phyloP scores from a whole-genome alignment of 768 basidiomycete species.

The Grammothele lineata region DNA sequence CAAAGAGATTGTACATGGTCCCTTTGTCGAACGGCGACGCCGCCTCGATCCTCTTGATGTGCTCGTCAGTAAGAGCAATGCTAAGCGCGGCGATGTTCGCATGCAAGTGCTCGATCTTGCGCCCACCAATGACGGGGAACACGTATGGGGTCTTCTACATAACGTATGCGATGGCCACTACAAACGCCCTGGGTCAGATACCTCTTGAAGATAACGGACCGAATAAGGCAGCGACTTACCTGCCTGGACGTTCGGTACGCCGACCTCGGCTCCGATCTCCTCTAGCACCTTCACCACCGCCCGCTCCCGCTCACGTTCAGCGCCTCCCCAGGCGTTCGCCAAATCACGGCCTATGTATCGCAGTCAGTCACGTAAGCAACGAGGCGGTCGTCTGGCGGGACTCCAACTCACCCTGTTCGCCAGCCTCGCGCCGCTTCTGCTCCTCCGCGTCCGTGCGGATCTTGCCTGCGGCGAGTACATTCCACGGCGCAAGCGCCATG shows the following conservation, averaged over 20 bases:
- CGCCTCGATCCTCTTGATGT: slow-evolving; percentile 20
- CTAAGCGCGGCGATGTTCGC: slow-evolving; percentile 19
- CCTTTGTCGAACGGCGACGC: slow-evolving; percentile 20
- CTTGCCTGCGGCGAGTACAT: slow-evolving; percentile 33
- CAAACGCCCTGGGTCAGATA: no score
- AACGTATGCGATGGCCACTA: slow-evolving; percentile 26
- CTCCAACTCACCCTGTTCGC: slow-evolving; percentile 21
- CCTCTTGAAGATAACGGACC: slow-evolving; percentile 4
- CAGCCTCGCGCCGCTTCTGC: slow-evolving; percentile 16
- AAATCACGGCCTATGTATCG: slow-evolving; percentile 29
- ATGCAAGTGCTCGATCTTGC: slow-evolving; percentile 17
- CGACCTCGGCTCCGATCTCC: slow-evolving; percentile 36
- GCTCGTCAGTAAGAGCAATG: slow-evolving; percentile 16
- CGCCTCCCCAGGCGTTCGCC: no score
- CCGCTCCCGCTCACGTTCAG: slow-evolving; percentile 30
- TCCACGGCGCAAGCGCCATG: slow-evolving; percentile 35
- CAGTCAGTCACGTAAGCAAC: no score
- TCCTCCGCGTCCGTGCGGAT: slow-evolving; percentile 34
- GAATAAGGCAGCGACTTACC: neutral
- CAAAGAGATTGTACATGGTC: slow-evolving; percentile 13
- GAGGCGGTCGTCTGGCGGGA: no score
- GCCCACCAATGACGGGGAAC: slow-evolving; percentile 17
- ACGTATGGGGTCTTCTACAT: slow-evolving; percentile 24
- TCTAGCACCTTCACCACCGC: slow-evolving; percentile 32
- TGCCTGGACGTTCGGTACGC: slow-evolving; percentile 21